These are phyloP conservation scores for Iris macrosiphon DNA, from an alignment of 106 monocot species.

Conservation along the genomic window DNA sequence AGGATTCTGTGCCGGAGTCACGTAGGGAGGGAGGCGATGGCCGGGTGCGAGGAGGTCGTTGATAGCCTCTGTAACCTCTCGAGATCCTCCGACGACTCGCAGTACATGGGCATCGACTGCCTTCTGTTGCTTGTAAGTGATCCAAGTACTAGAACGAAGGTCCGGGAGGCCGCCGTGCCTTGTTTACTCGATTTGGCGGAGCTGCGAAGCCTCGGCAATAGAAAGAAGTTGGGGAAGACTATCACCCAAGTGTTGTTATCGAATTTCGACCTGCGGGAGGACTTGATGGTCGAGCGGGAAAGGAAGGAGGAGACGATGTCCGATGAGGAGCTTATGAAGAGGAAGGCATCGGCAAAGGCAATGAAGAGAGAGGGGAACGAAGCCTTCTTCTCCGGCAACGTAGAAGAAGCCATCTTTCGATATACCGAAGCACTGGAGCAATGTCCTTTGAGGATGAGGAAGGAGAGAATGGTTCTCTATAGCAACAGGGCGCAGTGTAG, in stretches of 20 bases:
- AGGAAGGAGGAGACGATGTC: conserved; percentile 26
- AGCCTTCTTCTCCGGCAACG: conserved; percentile 33
- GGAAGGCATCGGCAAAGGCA: not conserved
- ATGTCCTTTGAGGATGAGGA: conserved; percentile 32
- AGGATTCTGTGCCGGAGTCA: conserved; percentile 48
- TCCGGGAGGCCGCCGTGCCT: conserved; percentile 14
- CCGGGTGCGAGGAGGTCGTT: conserved; percentile 18
- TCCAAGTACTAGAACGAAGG: conserved; percentile 10
- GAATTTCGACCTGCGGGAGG: conserved; percentile 1
- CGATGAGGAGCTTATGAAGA: conserved; percentile 12
- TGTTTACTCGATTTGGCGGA: conserved; percentile 48
- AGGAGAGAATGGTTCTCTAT: conserved; percentile 38
- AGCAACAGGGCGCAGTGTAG: conserved; percentile 65
- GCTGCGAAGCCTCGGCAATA: conserved; percentile 31
- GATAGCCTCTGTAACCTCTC: conserved; percentile 48
- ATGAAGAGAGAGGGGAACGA: conserved; percentile 53
- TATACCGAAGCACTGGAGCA: conserved; percentile 40
- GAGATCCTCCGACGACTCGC: conserved; percentile 73
- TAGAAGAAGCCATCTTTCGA: conserved; percentile 25
- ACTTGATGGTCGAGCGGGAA: conserved; percentile 38
- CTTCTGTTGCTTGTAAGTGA: conserved; percentile 43
- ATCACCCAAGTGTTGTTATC: conserved; percentile 29
- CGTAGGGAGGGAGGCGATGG: conserved; percentile 38
- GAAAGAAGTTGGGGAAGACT: conserved; percentile 27
- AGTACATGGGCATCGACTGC: conserved; percentile 82